Conservation (phyloP, 1,139 yeast genomes). For the Torulaspora globosa region DNA sequence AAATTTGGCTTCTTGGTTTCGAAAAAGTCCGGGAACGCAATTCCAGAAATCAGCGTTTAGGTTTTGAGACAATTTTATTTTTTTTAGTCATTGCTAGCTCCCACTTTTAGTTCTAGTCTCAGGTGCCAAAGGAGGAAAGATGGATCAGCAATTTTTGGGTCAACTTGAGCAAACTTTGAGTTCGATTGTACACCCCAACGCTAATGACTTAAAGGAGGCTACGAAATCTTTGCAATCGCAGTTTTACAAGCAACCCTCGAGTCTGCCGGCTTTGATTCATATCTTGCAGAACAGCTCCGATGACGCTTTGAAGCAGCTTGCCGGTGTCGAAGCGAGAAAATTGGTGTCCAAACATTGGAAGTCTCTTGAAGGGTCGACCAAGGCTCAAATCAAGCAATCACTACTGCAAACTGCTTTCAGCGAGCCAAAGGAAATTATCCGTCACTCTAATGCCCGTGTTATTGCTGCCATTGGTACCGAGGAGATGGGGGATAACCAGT, state of each 20-base stretch:
- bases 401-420: slow-evolving; percentile 66
- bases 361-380: slow-evolving; percentile 48
- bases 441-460: slow-evolving; percentile 88
- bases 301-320: slow-evolving; percentile 58
- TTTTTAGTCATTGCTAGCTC: neutral
- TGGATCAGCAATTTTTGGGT: slow-evolving; percentile 69
- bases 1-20: neutral
- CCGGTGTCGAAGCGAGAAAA: slow-evolving; percentile 94
- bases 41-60: neutral
- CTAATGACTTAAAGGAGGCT: slow-evolving; percentile 76
- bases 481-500: slow-evolving; percentile 62
- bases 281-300: slow-evolving; percentile 55
- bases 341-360: slow-evolving; percentile 73
- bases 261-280: slow-evolving; percentile 80
- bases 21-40: neutral
- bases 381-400: slow-evolving; percentile 60
- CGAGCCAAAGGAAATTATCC: slow-evolving; percentile 61
- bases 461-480: slow-evolving; percentile 78
- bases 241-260: slow-evolving; percentile 64
- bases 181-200: slow-evolving; percentile 72
- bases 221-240: slow-evolving; percentile 69
- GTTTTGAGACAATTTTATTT: slow-evolving; percentile 1
- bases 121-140: slow-evolving; percentile 23
- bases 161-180: slow-evolving; percentile 74
- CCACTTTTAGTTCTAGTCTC: neutral